Conservation (phyloP, 208 protist species). For the Trypanosoma theileri region DNA sequence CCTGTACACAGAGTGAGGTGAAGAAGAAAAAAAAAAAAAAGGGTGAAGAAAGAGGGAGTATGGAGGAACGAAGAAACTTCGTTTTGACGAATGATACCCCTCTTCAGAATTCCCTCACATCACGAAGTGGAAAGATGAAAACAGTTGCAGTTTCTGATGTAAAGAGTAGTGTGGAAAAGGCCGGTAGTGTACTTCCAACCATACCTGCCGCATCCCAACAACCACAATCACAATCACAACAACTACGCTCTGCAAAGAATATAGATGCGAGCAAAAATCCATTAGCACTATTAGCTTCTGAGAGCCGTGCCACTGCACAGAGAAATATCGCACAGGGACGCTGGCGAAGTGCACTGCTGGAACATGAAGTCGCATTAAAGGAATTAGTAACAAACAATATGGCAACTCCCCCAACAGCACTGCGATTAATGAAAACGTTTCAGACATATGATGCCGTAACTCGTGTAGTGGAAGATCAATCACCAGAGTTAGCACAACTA, state of each 20-base stretch:
- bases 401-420: conserved; percentile 44
- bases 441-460: conserved; percentile 65
- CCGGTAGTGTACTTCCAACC: not conserved
- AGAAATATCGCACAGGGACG: conserved; percentile 34
- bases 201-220: conserved; percentile 9
- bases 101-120: not conserved
- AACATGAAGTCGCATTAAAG: conserved; percentile 73
- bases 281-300: conserved; percentile 25
- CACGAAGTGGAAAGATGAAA: not conserved
- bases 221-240: not conserved
- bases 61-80: not conserved
- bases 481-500: conserved; percentile 54
- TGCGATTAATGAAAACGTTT: conserved; percentile 48
- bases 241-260: not conserved
- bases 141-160: not conserved
- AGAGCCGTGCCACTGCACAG: conserved; percentile 36
- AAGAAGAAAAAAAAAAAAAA: not conserved
- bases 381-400: conserved; percentile 65
- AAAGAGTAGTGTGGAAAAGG: not conserved
- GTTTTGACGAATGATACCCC: not conserved
- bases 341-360: conserved; percentile 78
- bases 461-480: conserved; percentile 39
- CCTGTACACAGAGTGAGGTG: not conserved
- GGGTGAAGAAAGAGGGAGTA: not conserved
- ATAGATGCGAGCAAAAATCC: conserved; percentile 1